Evolutionary conservation across 73 alveolate species (phyloP), one percentile per base, ranked within the genome.

Genomic region (Effrenium voratum): DNA sequence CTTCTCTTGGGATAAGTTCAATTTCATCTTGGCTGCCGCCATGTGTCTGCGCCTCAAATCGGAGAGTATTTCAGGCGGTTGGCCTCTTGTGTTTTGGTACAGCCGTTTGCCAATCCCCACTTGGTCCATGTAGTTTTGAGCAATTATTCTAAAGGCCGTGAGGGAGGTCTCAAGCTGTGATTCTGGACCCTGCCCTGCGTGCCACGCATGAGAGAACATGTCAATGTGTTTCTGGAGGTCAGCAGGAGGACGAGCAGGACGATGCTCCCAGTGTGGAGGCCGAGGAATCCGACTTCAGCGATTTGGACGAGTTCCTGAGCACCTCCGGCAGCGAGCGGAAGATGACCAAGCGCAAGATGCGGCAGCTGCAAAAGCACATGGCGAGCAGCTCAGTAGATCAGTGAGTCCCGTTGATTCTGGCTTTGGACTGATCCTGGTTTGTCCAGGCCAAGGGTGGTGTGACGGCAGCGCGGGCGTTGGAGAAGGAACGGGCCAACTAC

Each of bases 341-440:
- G 41, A 90, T 90, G 87, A 90, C 97, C 36, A 90, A 90, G 97
- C 97, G 97, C 55, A 90, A 90, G 97, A 90, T 90, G 55, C 97
- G 97, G 47, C 87, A 90, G 40, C 57, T 90, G 88, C 97, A 90
- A 57, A 90, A 90, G 55, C 97, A 90, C 57, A 90, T 90, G 97
- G 97, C 16, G n/a, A 2, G 32, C n/a, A 60, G 49, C 92, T 82
- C 45, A 79, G 63, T 10, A 38, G 8, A 38, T 73, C 34, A 22
- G 38, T 12, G 13, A 76, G 34, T 16, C 8, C 15, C 32, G 60
- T 15, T 22, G 24, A n/a, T 41, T 45, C 10, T 44, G 59, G 63
- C 24, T 40, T 10, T 19, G 49, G 43, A 10, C 5, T n/a, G n/a
- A 36, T 32, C n/a, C 84, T 73, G 1, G 12, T 73, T 28, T n/a